Evolutionary conservation across 2,329 filamentous ascomycete species (phyloP), one percentile per base, ranked within the genome.

Genomic region (Pseudogymnoascus sp.): DNA sequence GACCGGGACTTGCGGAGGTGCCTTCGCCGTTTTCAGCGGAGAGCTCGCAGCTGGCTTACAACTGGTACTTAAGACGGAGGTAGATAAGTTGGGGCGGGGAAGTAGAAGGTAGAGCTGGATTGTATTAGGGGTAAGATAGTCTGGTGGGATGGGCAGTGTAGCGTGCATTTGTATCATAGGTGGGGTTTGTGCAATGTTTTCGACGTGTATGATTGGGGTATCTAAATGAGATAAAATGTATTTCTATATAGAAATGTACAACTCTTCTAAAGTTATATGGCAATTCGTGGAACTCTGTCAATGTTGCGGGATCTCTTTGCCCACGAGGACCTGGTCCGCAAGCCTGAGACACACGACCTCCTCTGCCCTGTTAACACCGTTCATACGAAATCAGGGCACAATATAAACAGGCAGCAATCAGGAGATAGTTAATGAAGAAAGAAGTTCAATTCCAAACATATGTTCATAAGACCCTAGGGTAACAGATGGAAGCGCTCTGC

Each of bases 11-110:
- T 67, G 87, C 89, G 3, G 94, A 93, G 75, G 88, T 93, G 64
- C 93, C 93, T 1, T 91, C 90, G 25, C 93, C 93, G 15, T 97
- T 92, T 75, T 76, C 79, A 59, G 79, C 83, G 63, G 78, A 84
- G 66, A 82, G 87, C n/a, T 87, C 83, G 72, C 90, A 92, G 74
- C 77, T 95, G 72, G 91, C 92, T 0, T 96, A 92, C 75, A 92
- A 91, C 75, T 99, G 93, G 93, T 99, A 97, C 76, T 75, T 97
- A 77, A 71, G 71, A 63, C 69, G 71, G 63, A 72, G 71, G 38
- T 73, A 73, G 66, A 68, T 41, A 36, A 29, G 12, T 63, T 60
- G n/a, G n/a, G 60, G 5, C 13, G 17, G 10, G 27, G n/a, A 29
- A 55, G 4, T 10, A 13, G 29, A 35, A 21, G 29, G 8, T 55